Evolutionary conservation across 1,139 yeast species (phyloP).

Genomic region (Arxiozyma slooffiae): DNA sequence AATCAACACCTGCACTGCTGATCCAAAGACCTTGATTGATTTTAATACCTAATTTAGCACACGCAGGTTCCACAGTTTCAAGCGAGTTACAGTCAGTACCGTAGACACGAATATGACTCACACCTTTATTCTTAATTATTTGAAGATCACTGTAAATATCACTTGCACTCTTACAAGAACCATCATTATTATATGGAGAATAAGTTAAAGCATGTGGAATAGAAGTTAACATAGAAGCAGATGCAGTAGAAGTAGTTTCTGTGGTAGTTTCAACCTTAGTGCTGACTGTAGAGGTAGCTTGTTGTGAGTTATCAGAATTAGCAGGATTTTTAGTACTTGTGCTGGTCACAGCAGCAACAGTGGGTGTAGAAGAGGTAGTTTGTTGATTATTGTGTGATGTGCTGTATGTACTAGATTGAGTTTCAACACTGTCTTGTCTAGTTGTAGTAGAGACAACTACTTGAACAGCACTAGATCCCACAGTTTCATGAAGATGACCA

Average conservation of each 20-base stretch:
- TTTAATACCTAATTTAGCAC: slow-evolving; percentile 50
- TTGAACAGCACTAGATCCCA: slow-evolving; percentile 2
- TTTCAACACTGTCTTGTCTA: not conserved
- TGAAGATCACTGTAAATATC: slow-evolving; percentile 52
- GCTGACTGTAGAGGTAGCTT: slow-evolving; percentile 4
- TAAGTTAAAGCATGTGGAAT: slow-evolving; percentile 57
- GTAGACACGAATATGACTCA: slow-evolving; percentile 59
- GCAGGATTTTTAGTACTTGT: not conserved
- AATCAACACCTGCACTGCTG: slow-evolving; percentile 48
- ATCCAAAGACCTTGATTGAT: slow-evolving; percentile 89
- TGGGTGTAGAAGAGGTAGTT: slow-evolving; percentile 10
- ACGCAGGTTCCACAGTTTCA: slow-evolving; percentile 53
- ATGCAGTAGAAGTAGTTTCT: slow-evolving; percentile 1
- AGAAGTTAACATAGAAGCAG: slow-evolving; percentile 24
- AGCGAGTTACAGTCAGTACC: slow-evolving; percentile 78
- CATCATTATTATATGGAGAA: slow-evolving; percentile 67
- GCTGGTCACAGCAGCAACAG: slow-evolving; percentile 10
- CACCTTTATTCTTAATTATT: slow-evolving; percentile 50
- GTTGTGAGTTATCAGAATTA: not conserved
- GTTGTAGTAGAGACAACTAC: slow-evolving; percentile 5
- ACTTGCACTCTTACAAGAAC: slow-evolving; percentile 51
- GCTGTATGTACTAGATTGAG: slow-evolving; percentile 8
- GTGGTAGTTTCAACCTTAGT: slow-evolving; percentile 8
- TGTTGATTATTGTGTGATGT: not conserved
- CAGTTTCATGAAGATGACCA: slow-evolving; percentile 1